A percentile compares a stretch with the other conserved stretches of the same genome.
These are phyloP conservation scores for Coelastrella sp. DNA, from an alignment of 139 green algal species.

Conservation along the genomic window DNA sequence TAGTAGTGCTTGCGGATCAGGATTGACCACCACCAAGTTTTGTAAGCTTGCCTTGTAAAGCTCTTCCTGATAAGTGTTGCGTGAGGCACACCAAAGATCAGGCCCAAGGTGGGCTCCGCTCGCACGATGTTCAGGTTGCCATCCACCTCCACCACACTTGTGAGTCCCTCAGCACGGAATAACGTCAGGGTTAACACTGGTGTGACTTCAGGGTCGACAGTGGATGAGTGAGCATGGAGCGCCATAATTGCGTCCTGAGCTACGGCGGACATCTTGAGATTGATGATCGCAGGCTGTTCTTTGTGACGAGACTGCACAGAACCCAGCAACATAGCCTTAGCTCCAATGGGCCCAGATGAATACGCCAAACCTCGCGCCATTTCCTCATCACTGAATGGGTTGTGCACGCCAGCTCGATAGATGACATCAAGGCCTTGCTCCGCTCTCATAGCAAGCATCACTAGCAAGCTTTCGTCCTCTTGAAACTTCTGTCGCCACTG, in stretches of 20 bases:
- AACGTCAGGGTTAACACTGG: constrained; percentile 7
- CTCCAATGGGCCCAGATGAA: not conserved
- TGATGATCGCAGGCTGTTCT: constrained; percentile 37
- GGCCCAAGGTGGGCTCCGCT: not conserved
- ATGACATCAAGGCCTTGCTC: constrained; percentile 2
- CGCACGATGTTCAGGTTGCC: constrained; percentile 5
- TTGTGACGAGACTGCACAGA: constrained; percentile 4
- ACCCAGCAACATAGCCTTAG: not conserved
- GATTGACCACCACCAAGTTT: not conserved
- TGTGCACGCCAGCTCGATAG: not conserved
- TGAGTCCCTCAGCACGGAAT: constrained; percentile 34
- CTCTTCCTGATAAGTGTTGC: constrained; percentile 21
- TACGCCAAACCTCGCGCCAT: not conserved
- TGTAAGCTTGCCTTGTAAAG: constrained; percentile 21
- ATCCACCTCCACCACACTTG: constrained; percentile 15
- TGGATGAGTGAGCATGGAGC: too few relatives aligned
- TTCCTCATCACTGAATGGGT: not conserved
- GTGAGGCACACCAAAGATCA: constrained; percentile 25
- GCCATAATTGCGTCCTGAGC: not conserved
- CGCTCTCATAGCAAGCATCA: not conserved
- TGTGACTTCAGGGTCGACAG: not conserved
- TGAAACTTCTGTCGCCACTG: constrained; percentile 23
- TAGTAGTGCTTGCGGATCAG: not conserved
- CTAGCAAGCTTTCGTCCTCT: constrained; percentile 29
- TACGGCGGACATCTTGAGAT: not conserved